Evolutionary conservation across 768 basidiomycete genomes (phyloP).

Genomic region (Xanthoconium purpureum): DNA sequence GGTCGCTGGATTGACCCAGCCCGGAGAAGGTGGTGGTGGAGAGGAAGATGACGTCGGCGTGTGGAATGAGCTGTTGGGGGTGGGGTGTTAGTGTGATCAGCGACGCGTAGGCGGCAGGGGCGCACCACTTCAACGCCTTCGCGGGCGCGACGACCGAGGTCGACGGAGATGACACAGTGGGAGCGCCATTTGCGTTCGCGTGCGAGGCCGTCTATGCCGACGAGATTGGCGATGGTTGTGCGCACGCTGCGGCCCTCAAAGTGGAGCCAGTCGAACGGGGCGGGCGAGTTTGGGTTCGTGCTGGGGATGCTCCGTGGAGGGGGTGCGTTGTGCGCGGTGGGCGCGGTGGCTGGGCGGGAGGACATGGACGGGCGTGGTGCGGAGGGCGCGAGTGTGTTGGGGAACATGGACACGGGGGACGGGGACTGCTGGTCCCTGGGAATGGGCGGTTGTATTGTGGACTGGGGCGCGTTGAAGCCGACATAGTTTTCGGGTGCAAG

Average conservation of each 20-base stretch:
- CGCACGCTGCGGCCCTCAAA: constrained; percentile 80
- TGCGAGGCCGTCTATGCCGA: constrained; percentile 77
- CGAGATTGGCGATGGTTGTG: constrained; percentile 74
- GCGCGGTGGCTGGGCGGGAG: constrained; percentile 32
- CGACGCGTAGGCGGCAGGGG: constrained; percentile 11
- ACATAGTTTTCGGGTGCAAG: constrained; percentile 77
- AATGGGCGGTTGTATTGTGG: constrained; percentile 13
- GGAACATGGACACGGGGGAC: constrained; percentile 31
- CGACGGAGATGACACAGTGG: constrained; percentile 78
- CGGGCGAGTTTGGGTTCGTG: constrained; percentile 54
- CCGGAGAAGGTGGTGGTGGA: constrained; percentile 23
- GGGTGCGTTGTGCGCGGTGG: constrained; percentile 22
- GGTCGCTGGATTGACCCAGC: constrained; percentile 29
- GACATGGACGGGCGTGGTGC: constrained; percentile 36
- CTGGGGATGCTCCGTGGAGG: constrained; percentile 24
- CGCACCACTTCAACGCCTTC: constrained; percentile 80
- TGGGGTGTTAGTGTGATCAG: not conserved
- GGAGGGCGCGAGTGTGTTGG: constrained; percentile 20
- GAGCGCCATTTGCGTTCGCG: constrained; percentile 81
- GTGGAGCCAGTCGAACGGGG: constrained; percentile 85
- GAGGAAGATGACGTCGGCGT: constrained; percentile 80
- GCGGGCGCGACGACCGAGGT: constrained; percentile 67
- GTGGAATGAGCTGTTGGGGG: constrained; percentile 62
- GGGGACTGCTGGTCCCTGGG: constrained; percentile 19
- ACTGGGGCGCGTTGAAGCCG: constrained; percentile 22